phyloP scores from a whole-genome alignment of 2,329 filamentous ascomycete species.

The Alternaria viburni region DNA sequence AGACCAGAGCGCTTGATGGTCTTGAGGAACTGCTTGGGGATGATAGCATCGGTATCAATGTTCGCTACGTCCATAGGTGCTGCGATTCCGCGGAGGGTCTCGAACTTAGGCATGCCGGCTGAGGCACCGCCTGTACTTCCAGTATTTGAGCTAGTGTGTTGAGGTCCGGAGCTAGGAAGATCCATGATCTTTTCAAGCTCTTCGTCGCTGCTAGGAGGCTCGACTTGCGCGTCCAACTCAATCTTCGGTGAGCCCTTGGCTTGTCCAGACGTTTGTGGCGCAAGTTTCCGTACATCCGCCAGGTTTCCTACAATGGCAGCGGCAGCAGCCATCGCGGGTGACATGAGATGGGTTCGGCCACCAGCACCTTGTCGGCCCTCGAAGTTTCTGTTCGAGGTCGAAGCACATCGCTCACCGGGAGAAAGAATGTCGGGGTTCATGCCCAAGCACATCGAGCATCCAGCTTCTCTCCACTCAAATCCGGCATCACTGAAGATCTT shows the following conservation, averaged over 20 bases:
- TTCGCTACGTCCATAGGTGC: conserved; percentile 88
- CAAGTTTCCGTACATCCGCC: conserved; percentile 84
- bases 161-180: conserved; percentile 64
- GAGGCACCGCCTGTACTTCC: conserved; percentile 54
- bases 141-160: conserved; percentile 66
- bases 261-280: conserved; percentile 55
- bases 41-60: conserved; percentile 98
- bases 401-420: conserved; percentile 90
- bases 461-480: conserved; percentile 97
- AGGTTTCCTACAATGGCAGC: conserved; percentile 90
- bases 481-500: conserved; percentile 91
- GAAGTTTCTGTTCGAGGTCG: conserved; percentile 96
- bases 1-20: conserved; percentile 98
- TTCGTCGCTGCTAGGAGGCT: conserved; percentile 65
- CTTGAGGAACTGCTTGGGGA: conserved; percentile 98
- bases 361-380: conserved; percentile 93
- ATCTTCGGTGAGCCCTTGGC: conserved; percentile 62
- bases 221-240: conserved; percentile 64
- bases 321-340: conserved; percentile 93
- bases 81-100: conserved; percentile 81
- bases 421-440: conserved; percentile 99
- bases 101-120: conserved; percentile 82
- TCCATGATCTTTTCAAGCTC: conserved; percentile 70
- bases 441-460: conserved; percentile 98
- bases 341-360: conserved; percentile 94